Base-by-base conservation (phyloP, 2,329 filamentous ascomycete genomes). In the Pseudomassariella vexata region DNA sequence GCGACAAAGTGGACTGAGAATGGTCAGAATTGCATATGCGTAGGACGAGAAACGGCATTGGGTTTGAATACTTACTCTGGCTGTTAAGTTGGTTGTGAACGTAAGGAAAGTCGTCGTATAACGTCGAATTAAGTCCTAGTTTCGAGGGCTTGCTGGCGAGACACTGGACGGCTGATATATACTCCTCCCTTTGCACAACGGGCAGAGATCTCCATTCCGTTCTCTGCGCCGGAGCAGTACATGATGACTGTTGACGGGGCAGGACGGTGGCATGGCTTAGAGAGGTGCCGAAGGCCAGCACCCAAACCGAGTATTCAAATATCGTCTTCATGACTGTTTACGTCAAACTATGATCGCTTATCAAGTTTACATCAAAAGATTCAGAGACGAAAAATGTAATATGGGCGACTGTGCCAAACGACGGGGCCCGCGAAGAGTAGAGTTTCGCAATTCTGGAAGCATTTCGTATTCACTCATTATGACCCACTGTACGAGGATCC, bases 31-130 rank as follows among this genome's bases (percentile, higher is more conserved):
- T n/a, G 25, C 6, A 22, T n/a, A n/a, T n/a, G n/a, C n/a, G n/a
- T n/a, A n/a, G n/a, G n/a, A n/a, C n/a, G n/a, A n/a, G n/a, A n/a
- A n/a, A n/a, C 11, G 16, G 16, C 10, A 17, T 8, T 31, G 10
- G 16, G 4, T 5, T 2, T 2, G 9, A n/a, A 5, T 17, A 27
- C 34, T 15, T 20, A 37, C 39, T 38, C 7, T 34, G n/a, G 14
- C 26, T 27, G 32, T 39, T 35, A 10, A 42, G 35, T 2, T 26
- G 31, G 11, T 31, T 42, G 30, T 57, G 53, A 3, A 54, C 36
- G 15, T 40, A 51, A 3, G 50, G 40, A 25, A 58, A 58, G 37
- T 58, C 55, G 30, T 57, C 52, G 30, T 55, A 57, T 3, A 49
- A 38, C 4, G 46, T 39, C 2, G 43, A 40, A 6, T 46, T 40